Percentiles rank a stretch among this genome's conserved stretches.
These are phyloP conservation scores for Coemansia sp. DNA, from an alignment of 192 early-diverging fungal genomes.

Conservation along the genomic window DNA sequence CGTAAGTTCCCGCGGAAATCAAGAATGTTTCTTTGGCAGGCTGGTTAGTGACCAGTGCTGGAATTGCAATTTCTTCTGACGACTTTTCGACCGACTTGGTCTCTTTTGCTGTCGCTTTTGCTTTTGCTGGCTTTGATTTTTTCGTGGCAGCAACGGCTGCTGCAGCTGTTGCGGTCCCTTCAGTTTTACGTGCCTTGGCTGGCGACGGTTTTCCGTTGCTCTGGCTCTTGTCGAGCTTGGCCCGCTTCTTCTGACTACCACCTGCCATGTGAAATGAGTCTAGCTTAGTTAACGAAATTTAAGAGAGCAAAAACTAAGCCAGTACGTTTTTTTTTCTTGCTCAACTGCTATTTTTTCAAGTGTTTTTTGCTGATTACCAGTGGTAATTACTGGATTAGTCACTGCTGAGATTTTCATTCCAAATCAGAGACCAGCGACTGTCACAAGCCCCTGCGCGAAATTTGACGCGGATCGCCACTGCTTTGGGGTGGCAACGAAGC, in stretches of 20 bases:
- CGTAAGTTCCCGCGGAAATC: constrained; percentile 81
- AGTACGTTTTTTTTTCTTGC: too few relatives aligned
- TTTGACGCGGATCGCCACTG: too few relatives aligned
- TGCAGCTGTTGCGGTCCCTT: constrained; percentile 1
- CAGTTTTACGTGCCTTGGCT: background rate
- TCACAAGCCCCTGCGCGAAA: too few relatives aligned
- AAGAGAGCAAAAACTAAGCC: background rate
- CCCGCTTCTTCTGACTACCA: constrained; percentile 6
- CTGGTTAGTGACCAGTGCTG: constrained; percentile 12
- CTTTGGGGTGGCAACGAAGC: background rate
- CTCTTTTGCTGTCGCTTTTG: background rate
- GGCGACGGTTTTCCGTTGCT: background rate
- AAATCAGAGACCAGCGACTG: too few relatives aligned
- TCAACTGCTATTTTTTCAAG: too few relatives aligned
- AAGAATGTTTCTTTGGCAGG: constrained; percentile 37
- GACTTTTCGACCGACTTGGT: background rate
- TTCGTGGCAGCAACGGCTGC: background rate
- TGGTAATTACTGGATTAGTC: too few relatives aligned
- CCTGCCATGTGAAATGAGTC: constrained; percentile 4
- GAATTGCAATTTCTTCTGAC: constrained; percentile 3
- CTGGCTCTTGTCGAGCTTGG: constrained; percentile 1
- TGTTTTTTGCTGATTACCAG: too few relatives aligned
- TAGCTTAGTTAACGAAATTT: too few relatives aligned
- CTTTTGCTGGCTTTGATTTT: background rate
- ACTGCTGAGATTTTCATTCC: too few relatives aligned